Conservation (phyloP, 768 basidiomycete species). For the Leucosporidium scottii region DNA sequence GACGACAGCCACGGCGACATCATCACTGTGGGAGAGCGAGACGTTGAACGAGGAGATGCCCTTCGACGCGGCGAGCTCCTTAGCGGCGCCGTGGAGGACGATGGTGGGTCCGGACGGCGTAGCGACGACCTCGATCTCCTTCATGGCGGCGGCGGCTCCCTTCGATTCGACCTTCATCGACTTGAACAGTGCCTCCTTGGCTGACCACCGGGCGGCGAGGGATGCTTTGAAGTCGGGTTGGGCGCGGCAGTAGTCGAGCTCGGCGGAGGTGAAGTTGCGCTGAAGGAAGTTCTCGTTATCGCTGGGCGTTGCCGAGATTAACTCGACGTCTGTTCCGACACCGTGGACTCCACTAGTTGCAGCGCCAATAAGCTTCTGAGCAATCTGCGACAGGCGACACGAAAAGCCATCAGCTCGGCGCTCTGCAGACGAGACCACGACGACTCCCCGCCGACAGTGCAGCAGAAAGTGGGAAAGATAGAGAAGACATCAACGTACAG, state of each 20-base stretch:
- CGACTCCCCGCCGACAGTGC: no score
- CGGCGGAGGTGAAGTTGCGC: constrained; percentile 87
- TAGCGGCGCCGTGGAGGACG: constrained; percentile 68
- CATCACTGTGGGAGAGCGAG: constrained; percentile 66
- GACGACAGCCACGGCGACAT: constrained; percentile 31
- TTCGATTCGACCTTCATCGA: constrained; percentile 80
- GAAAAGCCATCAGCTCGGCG: constrained; percentile 3
- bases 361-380: constrained; percentile 22
- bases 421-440: constrained; percentile 1
- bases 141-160: constrained; percentile 90
- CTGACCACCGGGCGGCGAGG: constrained; percentile 93
- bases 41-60: constrained; percentile 68
- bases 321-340: constrained; percentile 43
- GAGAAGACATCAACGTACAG: no score
- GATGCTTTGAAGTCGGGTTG: constrained; percentile 78
- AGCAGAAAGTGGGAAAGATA: no score
- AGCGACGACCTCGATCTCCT: constrained; percentile 91
- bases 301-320: constrained; percentile 86
- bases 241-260: constrained; percentile 74
- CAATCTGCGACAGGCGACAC: background rate
- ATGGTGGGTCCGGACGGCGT: constrained; percentile 68
- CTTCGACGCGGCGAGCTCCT: constrained; percentile 61
- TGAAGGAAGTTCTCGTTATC: constrained; percentile 76
- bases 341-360: constrained; percentile 16
- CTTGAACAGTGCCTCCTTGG: constrained; percentile 94